Evolutionary conservation across 345 rosid species (phyloP).

Genomic region (Atalantia buxifolia): DNA sequence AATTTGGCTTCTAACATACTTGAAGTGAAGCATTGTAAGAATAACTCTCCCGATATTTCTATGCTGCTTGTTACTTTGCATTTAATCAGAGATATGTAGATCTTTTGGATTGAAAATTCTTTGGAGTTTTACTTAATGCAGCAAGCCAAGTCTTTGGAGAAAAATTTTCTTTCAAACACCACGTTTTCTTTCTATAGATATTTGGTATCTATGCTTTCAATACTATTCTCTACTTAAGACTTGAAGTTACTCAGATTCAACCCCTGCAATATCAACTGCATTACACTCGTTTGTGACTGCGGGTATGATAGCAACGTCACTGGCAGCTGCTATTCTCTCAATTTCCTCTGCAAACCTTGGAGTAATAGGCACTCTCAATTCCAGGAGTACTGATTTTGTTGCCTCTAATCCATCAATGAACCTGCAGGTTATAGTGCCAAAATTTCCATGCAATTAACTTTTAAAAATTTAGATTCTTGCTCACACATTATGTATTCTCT

Average conservation of each 20-base stretch:
- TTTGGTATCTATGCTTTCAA: not conserved
- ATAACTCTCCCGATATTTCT: not conserved
- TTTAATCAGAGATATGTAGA: not conserved
- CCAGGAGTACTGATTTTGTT: slow-evolving; percentile 12
- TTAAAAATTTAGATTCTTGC: not conserved
- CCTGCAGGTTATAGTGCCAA: slow-evolving; percentile 24
- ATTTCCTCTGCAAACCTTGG: slow-evolving; percentile 43
- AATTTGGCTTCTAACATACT: slow-evolving; percentile 43
- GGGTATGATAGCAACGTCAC: slow-evolving; percentile 47
- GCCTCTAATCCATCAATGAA: slow-evolving; percentile 39
- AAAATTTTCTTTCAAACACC: not conserved
- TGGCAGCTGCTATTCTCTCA: slow-evolving; percentile 44
- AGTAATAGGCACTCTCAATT: slow-evolving; percentile 19
- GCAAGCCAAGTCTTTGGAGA: not conserved
- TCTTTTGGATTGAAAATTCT: not conserved
- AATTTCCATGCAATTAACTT: not conserved
- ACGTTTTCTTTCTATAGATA: not conserved
- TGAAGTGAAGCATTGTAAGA: slow-evolving; percentile 47
- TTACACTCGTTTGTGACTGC: slow-evolving; percentile 49
- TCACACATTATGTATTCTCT: not conserved
- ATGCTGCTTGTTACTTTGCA: not conserved
- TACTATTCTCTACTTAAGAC: slow-evolving; percentile 4
- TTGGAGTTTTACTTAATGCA: not conserved
- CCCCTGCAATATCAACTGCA: slow-evolving; percentile 40
- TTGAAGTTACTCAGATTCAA: slow-evolving; percentile 29